These are phyloP conservation scores for Triticum monococcum DNA, from an alignment of 176 grass and related monocot genomes.

Conservation along the genomic window DNA sequence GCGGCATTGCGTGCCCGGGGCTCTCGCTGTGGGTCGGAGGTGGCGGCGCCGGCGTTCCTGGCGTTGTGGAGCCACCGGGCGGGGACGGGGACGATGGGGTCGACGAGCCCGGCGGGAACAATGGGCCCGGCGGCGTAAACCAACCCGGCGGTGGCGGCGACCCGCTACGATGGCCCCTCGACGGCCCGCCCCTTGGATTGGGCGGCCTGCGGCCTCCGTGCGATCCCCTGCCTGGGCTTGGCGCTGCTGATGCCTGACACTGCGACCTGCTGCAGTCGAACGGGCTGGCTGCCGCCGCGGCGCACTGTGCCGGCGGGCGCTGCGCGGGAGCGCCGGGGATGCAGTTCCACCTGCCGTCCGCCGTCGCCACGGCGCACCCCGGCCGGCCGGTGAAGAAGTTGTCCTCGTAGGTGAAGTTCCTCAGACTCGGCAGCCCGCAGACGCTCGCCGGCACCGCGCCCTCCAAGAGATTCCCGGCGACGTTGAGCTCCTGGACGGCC, in stretches of 20 bases:
- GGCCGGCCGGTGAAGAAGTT: conserved; percentile 44
- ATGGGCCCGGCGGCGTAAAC: background rate
- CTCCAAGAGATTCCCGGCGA: conserved; percentile 34
- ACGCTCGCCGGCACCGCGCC: conserved; percentile 17
- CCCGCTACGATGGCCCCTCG: too few relatives aligned
- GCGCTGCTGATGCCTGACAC: conserved; percentile 40
- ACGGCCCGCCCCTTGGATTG: background rate
- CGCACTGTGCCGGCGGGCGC: conserved; percentile 39
- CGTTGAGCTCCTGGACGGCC: conserved; percentile 26
- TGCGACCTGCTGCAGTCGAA: conserved; percentile 44
- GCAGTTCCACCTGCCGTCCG: conserved; percentile 54
- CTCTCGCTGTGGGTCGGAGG: conserved; percentile 22
- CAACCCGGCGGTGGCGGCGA: too few relatives aligned
- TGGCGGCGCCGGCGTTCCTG: background rate
- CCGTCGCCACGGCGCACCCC: background rate
- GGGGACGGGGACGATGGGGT: conserved; percentile 10
- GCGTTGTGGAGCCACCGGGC: background rate
- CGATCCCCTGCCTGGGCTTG: background rate
- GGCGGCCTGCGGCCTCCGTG: too few relatives aligned
- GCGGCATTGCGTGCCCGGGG: conserved; percentile 32
- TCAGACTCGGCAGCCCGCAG: conserved; percentile 25
- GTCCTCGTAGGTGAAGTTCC: conserved; percentile 52
- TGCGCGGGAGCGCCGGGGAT: conserved; percentile 33
- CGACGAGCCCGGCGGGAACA: background rate
- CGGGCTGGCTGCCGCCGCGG: background rate